These are phyloP conservation scores for Phlebopus sp. DNA, from an alignment of 1,284 basidiomycete genomes.

Conservation along the genomic window DNA sequence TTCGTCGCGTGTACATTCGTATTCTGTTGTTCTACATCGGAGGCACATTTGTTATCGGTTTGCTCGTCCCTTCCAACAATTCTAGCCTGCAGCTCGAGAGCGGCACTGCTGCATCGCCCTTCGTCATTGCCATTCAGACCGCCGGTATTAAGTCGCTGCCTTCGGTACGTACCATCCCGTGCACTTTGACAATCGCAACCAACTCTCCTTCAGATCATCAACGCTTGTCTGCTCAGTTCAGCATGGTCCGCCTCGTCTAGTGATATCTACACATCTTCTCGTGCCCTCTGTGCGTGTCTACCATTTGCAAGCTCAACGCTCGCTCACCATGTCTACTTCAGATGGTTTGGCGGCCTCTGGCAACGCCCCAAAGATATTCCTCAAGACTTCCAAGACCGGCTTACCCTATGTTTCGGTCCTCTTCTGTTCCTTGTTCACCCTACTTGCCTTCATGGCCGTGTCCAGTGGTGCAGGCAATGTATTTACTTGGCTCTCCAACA, in stretches of 20 bases:
- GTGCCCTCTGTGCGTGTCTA: slow-evolving; percentile 66
- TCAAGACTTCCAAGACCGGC: slow-evolving; percentile 64
- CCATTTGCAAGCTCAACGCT: neutral
- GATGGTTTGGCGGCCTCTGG: slow-evolving; percentile 75
- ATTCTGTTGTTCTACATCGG: slow-evolving; percentile 65
- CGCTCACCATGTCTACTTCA: slow-evolving; percentile 24
- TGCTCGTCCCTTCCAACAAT: slow-evolving; percentile 62
- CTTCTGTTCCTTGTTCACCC: slow-evolving; percentile 66
- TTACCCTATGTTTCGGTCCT: slow-evolving; percentile 73
- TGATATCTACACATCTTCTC: slow-evolving; percentile 79
- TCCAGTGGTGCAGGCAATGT: slow-evolving; percentile 60
- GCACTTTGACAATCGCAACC: neutral
- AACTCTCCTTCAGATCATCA: slow-evolving; percentile 64
- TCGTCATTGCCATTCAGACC: slow-evolving; percentile 63
- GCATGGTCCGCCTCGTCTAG: slow-evolving; percentile 87
- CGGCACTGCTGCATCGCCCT: slow-evolving; percentile 61
- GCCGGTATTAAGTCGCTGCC: slow-evolving; percentile 67
- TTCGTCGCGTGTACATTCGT: slow-evolving; percentile 68
- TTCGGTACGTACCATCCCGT: slow-evolving; percentile 29
- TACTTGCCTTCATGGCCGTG: slow-evolving; percentile 74
- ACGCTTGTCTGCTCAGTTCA: slow-evolving; percentile 81
- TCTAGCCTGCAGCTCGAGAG: slow-evolving; percentile 39
- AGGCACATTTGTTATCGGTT: slow-evolving; percentile 51
- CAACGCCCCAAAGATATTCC: slow-evolving; percentile 77
- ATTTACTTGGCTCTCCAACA: slow-evolving; percentile 77